These are phyloP conservation scores for Juglanconis sp. DNA, from an alignment of 2,329 filamentous ascomycete genomes.

Conservation along the genomic window DNA sequence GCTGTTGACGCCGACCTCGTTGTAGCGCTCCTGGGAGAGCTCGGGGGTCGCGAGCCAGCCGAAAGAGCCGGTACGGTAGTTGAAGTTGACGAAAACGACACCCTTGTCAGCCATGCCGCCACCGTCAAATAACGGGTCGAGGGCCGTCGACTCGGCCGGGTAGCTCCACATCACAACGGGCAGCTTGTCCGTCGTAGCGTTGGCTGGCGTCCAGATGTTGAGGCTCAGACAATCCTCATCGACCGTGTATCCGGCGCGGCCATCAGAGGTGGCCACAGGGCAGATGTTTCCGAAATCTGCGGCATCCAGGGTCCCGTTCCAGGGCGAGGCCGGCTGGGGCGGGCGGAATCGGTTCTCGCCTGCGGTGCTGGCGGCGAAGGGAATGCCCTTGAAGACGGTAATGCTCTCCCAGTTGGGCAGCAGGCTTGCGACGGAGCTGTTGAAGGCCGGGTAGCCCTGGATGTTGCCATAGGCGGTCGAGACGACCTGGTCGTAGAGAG, in stretches of 20 bases:
- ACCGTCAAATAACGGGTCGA: conserved; percentile 46
- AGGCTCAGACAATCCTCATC: conserved; percentile 52
- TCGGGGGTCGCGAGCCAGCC: conserved; percentile 43
- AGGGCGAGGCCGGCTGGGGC: conserved; percentile 32
- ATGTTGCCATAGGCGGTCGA: conserved; percentile 20
- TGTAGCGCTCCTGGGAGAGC: conserved; percentile 19
- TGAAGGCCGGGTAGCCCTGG: conserved; percentile 21
- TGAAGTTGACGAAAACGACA: conserved; percentile 58
- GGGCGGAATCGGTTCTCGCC: conserved; percentile 43
- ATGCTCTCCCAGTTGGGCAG: conserved; percentile 31
- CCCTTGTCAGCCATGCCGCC: conserved; percentile 52
- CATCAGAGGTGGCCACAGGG: conserved; percentile 24
- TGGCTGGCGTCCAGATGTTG: conserved; percentile 43
- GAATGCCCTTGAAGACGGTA: conserved; percentile 48
- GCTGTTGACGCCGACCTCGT: conserved; percentile 18
- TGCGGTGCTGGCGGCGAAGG: conserved; percentile 40
- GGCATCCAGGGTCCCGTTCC: conserved; percentile 28
- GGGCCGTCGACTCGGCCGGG: conserved; percentile 54
- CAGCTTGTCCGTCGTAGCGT: conserved; percentile 25
- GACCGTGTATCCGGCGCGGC: conserved; percentile 18
- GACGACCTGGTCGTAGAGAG: conserved; percentile 19
- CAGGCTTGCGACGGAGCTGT: conserved; percentile 19
- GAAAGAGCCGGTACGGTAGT: conserved; percentile 62
- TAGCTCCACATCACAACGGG: conserved; percentile 51
- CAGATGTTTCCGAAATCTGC: conserved; percentile 36